Conservation (phyloP, 2,329 filamentous ascomycete species). For the Fusarium sp. region DNA sequence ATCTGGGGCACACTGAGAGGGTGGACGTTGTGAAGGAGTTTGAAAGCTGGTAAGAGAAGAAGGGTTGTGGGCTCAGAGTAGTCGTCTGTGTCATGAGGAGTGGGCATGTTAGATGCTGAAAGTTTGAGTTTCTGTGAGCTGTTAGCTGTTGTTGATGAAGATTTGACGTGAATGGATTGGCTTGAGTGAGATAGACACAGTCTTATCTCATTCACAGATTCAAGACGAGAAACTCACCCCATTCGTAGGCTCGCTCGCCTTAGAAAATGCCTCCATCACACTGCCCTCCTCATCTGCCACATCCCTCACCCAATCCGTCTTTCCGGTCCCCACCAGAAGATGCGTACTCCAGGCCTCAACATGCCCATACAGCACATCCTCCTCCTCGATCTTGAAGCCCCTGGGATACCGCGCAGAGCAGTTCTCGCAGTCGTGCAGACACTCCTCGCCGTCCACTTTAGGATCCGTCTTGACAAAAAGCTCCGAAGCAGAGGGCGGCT, state of each 20-base stretch:
- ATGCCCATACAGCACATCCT: constrained; percentile 84
- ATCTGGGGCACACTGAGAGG: constrained; percentile 79
- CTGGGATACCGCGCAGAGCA: constrained; percentile 84
- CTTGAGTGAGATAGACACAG: not conserved
- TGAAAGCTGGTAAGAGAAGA: constrained; percentile 87
- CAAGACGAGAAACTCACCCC: constrained; percentile 67
- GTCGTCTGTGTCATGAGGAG: constrained; percentile 74
- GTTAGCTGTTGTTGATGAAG: constrained; percentile 5
- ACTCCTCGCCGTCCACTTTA: constrained; percentile 88
- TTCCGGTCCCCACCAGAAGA: constrained; percentile 92
- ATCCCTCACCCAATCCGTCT: constrained; percentile 93
- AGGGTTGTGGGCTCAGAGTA: constrained; percentile 81
- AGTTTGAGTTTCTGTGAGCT: constrained; percentile 80
- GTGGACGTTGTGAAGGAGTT: constrained; percentile 84
- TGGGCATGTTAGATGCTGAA: constrained; percentile 90
- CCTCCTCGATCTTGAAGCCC: constrained; percentile 78
- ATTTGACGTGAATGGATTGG: not conserved
- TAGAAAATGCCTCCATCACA: constrained; percentile 81
- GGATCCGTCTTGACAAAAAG: constrained; percentile 83
- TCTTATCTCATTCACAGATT: not conserved
- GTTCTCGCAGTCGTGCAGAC: constrained; percentile 84
- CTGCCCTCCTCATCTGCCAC: constrained; percentile 89
- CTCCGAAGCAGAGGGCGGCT: constrained; percentile 52
- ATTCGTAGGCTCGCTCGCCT: constrained; percentile 70
- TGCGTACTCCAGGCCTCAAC: constrained; percentile 92